These are phyloP conservation scores for Vigna nakashimae DNA, from an alignment of 306 rosid genomes.

Conservation along the genomic window DNA sequence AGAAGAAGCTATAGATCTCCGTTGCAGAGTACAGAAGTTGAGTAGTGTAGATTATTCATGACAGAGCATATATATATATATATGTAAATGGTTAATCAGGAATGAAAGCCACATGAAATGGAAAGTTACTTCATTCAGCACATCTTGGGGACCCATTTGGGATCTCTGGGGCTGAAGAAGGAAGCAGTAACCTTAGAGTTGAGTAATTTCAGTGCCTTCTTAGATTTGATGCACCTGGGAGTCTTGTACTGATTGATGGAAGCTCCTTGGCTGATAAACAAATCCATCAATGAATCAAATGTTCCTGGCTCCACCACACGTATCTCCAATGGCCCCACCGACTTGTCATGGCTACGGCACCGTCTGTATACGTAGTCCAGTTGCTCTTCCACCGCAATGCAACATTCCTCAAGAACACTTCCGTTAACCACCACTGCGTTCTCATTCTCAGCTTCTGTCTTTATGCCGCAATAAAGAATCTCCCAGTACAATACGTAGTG, in stretches of 20 bases:
- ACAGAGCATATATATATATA: too few relatives aligned
- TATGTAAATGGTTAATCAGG: too few relatives aligned
- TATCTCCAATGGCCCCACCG: conserved; percentile 83
- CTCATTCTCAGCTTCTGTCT: too few relatives aligned
- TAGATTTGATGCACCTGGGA: conserved; percentile 82
- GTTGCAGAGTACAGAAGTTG: too few relatives aligned
- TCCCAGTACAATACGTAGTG: conserved; percentile 94
- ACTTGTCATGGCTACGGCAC: conserved; percentile 71
- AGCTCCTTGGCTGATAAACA: conserved; percentile 72
- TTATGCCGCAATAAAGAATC: conserved; percentile 54
- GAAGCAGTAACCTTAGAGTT: conserved; percentile 64
- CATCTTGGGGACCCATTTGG: conserved; percentile 57
- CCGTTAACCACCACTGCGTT: conserved; percentile 20
- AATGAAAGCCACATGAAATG: too few relatives aligned
- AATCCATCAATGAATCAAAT: conserved; percentile 82
- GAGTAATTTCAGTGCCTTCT: conserved; percentile 68
- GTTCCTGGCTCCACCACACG: conserved; percentile 85
- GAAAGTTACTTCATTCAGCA: neutral
- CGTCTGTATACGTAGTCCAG: conserved; percentile 75
- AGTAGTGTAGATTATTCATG: too few relatives aligned
- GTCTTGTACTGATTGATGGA: conserved; percentile 95
- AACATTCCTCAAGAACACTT: conserved; percentile 73
- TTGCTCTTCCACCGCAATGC: conserved; percentile 80
- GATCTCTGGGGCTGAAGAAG: conserved; percentile 81
- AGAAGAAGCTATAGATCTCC: too few relatives aligned